These are phyloP conservation scores for Trichoderma lentiforme DNA, from an alignment of 2,329 filamentous ascomycete genomes.

Conservation along the genomic window DNA sequence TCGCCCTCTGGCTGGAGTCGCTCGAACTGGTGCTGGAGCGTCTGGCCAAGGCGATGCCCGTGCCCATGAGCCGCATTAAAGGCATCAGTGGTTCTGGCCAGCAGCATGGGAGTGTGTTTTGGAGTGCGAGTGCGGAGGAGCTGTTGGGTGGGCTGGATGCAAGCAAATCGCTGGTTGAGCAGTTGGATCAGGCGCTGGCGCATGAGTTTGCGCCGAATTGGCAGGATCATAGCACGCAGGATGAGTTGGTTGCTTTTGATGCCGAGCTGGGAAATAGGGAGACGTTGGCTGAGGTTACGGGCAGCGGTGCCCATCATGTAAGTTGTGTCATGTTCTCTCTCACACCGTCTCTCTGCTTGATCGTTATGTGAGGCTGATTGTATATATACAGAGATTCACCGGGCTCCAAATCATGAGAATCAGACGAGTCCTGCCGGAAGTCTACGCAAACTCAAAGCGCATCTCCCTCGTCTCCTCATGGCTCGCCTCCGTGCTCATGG, in stretches of 20 bases:
- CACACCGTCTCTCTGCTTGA: too few relatives aligned
- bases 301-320: conserved; percentile 92
- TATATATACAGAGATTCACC: conserved; percentile 72
- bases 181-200: conserved; percentile 71
- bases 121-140: conserved; percentile 67
- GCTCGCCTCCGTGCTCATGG: conserved; percentile 85
- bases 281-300: conserved; percentile 73
- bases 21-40: conserved; percentile 78
- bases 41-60: conserved; percentile 60
- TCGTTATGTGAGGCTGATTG: background rate
- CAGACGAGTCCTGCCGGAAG: conserved; percentile 71
- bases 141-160: conserved; percentile 61
- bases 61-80: conserved; percentile 68
- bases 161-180: conserved; percentile 62
- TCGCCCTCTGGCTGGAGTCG: conserved; percentile 92
- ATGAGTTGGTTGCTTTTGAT: conserved; percentile 88
- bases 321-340: conserved; percentile 31
- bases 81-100: conserved; percentile 91
- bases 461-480: conserved; percentile 96
- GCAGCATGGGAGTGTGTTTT: conserved; percentile 97
- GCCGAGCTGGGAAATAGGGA: conserved; percentile 62
- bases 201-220: conserved; percentile 91
- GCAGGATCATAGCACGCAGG: conserved; percentile 95
- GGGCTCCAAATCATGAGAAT: conserved; percentile 95
- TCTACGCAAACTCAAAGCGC: conserved; percentile 74